Conservation (phyloP, 257 asterid species). For the Petunia secreta region DNA sequence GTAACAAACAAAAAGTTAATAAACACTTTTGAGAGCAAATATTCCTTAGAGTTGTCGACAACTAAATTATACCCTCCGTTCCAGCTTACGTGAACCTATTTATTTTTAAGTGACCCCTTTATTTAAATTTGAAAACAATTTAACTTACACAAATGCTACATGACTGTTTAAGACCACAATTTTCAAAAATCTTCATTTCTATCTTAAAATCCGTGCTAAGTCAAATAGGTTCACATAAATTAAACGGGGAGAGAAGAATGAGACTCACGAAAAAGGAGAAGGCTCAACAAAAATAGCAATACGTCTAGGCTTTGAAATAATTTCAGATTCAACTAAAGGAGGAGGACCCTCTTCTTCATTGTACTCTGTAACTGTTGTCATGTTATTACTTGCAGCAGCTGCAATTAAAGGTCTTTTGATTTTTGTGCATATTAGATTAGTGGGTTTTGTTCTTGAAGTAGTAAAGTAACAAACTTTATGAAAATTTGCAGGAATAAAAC, state of each 20-base stretch:
- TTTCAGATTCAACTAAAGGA: conserved; percentile 62
- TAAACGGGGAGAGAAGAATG: neutral
- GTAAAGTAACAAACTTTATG: conserved; percentile 36
- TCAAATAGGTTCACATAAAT: neutral
- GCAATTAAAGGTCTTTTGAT: conserved; percentile 42
- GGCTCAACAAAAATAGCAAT: conserved; percentile 99
- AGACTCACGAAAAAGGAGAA: conserved; percentile 95
- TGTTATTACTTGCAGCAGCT: conserved; percentile 44
- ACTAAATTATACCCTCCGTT: no score
- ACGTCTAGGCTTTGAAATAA: conserved; percentile 70
- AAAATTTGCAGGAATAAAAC: conserved; percentile 7
- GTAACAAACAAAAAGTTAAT: neutral
- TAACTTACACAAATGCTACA: no score
- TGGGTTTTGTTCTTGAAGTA: conserved; percentile 49
- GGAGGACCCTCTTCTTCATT: conserved; percentile 64
- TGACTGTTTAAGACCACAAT: no score
- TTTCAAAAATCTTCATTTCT: no score
- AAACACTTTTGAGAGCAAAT: conserved; percentile 9
- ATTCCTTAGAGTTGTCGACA: neutral
- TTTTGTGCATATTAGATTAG: conserved; percentile 40
- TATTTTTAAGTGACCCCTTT: no score
- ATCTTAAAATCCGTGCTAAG: no score
- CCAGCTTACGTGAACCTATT: no score
- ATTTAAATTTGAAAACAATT: no score
- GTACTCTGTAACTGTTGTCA: conserved; percentile 54